Base-by-base conservation (phyloP, 495 filamentous ascomycete species). In the Podospora pseudocomata region DNA sequence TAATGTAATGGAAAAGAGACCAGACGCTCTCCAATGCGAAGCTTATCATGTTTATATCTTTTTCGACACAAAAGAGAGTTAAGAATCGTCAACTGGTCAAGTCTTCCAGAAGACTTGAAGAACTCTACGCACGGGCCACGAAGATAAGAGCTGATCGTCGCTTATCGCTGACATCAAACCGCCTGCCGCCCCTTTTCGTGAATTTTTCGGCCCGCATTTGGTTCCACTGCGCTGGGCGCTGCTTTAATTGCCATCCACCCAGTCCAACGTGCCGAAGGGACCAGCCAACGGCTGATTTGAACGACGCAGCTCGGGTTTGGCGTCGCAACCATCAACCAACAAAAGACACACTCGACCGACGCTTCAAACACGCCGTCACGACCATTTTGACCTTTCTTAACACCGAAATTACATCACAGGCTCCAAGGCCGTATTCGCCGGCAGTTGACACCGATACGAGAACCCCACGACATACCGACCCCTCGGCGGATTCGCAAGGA, bases 401-500 rank as follows among this genome's bases (percentile, higher is more conserved):
- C 39, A 13, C 13, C 15, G 39, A 49, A 49, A 49, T 49, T 49
- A 49, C 9, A 18, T 2, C 9, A 11, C 5, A 49, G 15, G 39
- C 39, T 39, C 39, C 39, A 49, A 49, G 15, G 2, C 39, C 39
- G 2, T 13, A 49, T 49, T 13, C 39, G 1, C 39, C 39, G 13
- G 13, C 15, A 49, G 5, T 13, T 16, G 7, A 49, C 15, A 49
- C 39, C 39, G 39, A 49, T 16, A 49, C 9, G 15, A 49, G 39
- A 49, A 49, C 13, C 23, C 59, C 30, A 20, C 30, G 59, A 26
- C 9, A 28, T 61, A 27, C 18, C 23, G 59, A 27, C 19, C 16
- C 26, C 23, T 34, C 19, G 59, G 26, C 39, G 39, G 39, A 61
- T 28, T 26, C 28, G 15, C 39, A 44, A 67, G 63, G 55, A 96